These are phyloP conservation scores for Sugiyamaella castrensis DNA, from an alignment of 1,139 yeast species.

Conservation along the genomic window DNA sequence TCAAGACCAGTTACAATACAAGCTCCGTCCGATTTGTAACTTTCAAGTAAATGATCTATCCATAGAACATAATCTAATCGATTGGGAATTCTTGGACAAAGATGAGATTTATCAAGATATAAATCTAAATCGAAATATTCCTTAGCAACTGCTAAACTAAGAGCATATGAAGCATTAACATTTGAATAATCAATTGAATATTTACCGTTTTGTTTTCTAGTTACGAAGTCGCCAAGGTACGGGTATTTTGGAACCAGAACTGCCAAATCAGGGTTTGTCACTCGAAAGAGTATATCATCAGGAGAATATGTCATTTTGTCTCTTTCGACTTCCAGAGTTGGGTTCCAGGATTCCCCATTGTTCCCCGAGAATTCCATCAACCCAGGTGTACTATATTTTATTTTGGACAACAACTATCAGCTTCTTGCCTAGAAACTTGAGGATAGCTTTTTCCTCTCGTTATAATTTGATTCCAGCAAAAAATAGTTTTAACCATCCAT, in stretches of 20 bases:
- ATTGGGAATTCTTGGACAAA: conserved; percentile 32
- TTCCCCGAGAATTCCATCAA: too few species aligned
- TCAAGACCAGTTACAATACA: conserved; percentile 22
- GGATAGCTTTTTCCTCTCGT: too few species aligned
- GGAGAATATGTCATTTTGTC: too few species aligned
- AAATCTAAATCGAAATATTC: conserved; percentile 25
- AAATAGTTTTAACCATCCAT: too few species aligned
- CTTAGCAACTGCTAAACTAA: conserved; percentile 23
- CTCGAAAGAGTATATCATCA: background rate
- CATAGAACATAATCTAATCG: conserved; percentile 30
- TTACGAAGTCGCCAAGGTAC: background rate
- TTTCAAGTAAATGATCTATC: conserved; percentile 20
- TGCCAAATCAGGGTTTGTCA: conserved; percentile 4
- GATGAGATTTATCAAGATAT: conserved; percentile 19
- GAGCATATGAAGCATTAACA: conserved; percentile 19
- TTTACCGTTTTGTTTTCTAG: background rate
- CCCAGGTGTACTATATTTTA: too few species aligned
- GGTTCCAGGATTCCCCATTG: too few species aligned
- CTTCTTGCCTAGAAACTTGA: too few species aligned
- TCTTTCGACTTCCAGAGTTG: too few species aligned
- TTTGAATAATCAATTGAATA: conserved; percentile 11
- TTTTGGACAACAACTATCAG: too few species aligned
- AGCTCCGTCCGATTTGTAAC: background rate
- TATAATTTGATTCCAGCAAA: too few species aligned
- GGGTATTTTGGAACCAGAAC: conserved; percentile 1